A percentile compares a stretch with the other conserved stretches of the same genome.
These are phyloP conservation scores for Penicillium sclerotiorum DNA, from an alignment of 2,329 filamentous ascomycete genomes.

Conservation along the genomic window DNA sequence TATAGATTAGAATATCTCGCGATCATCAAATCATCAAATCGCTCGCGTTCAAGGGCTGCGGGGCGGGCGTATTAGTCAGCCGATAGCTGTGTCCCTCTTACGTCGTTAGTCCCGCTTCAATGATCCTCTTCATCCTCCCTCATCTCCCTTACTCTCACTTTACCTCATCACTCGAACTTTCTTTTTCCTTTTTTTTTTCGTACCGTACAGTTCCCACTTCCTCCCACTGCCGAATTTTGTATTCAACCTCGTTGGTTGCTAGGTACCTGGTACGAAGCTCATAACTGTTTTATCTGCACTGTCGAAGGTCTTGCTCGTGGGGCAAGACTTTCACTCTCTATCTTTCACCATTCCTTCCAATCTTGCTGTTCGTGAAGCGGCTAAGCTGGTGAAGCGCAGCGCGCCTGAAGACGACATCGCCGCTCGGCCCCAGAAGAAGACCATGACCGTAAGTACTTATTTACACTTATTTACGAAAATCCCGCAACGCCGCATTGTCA, in stretches of 20 bases:
- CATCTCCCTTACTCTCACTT: constrained; percentile 22
- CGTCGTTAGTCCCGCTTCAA: constrained; percentile 25
- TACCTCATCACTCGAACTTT: constrained; percentile 14
- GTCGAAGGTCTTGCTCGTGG: constrained; percentile 45
- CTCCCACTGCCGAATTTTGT: neutral
- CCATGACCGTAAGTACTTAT: constrained; percentile 50
- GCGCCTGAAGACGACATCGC: constrained; percentile 51
- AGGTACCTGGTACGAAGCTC: constrained; percentile 32
- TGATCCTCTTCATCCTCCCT: constrained; percentile 9
- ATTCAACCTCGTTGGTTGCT: constrained; percentile 10
- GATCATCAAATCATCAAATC: neutral
- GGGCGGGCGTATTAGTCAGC: constrained; percentile 20
- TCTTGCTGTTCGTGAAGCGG: constrained; percentile 46
- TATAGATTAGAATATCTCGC: neutral
- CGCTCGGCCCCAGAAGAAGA: constrained; percentile 55
- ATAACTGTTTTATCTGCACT: constrained; percentile 28
- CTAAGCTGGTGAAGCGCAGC: constrained; percentile 57
- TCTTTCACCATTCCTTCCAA: constrained; percentile 47
- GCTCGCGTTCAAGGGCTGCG: constrained; percentile 4
- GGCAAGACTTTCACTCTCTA: constrained; percentile 44
- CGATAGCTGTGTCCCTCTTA: constrained; percentile 26
- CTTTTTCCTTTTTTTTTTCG: neutral
- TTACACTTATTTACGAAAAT: neutral
- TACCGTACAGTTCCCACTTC: constrained; percentile 1
- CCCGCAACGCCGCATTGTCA: constrained; percentile 11